Percentiles rank a stretch among this genome's conserved stretches.
These are phyloP conservation scores for Kwoniella bestiolae DNA, from an alignment of 768 basidiomycete species.

Conservation along the genomic window DNA sequence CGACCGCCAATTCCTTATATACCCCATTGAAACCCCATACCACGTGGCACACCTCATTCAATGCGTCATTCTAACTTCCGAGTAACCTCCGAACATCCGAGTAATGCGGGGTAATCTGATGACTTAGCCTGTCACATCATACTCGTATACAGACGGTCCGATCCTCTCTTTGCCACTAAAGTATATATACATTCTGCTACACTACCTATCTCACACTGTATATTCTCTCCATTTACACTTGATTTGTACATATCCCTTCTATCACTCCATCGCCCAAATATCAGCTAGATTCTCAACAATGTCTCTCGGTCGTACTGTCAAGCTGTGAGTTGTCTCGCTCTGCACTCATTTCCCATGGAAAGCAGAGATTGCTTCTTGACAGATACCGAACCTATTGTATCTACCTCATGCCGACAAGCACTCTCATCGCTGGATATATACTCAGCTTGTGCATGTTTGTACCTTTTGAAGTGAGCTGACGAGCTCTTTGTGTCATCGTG, in stretches of 20 bases:
- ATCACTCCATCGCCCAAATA: neutral
- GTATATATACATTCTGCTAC: neutral
- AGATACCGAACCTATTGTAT: neutral
- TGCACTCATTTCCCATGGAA: neutral
- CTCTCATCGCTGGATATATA: too few species aligned
- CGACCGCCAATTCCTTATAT: neutral
- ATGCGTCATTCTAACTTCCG: neutral
- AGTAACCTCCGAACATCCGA: conserved; percentile 1
- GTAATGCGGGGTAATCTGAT: neutral
- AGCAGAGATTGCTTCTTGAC: neutral
- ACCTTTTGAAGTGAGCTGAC: neutral
- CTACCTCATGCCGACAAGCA: neutral
- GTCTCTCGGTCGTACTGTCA: conserved; percentile 27
- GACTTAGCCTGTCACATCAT: neutral
- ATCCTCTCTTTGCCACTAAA: neutral
- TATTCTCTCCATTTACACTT: neutral
- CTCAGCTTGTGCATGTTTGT: too few species aligned
- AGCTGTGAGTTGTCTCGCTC: conserved; percentile 12
- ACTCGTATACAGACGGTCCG: neutral
- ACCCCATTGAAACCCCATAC: neutral
- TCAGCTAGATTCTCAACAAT: neutral
- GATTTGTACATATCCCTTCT: neutral
- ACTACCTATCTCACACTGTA: neutral
- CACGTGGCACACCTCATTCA: neutral
- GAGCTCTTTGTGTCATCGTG: too few species aligned